Percentiles rank a stretch among this genome's conserved stretches.
phyloP scores from a whole-genome alignment of 2,329 filamentous ascomycete species.

The Fusarium devonianum region DNA sequence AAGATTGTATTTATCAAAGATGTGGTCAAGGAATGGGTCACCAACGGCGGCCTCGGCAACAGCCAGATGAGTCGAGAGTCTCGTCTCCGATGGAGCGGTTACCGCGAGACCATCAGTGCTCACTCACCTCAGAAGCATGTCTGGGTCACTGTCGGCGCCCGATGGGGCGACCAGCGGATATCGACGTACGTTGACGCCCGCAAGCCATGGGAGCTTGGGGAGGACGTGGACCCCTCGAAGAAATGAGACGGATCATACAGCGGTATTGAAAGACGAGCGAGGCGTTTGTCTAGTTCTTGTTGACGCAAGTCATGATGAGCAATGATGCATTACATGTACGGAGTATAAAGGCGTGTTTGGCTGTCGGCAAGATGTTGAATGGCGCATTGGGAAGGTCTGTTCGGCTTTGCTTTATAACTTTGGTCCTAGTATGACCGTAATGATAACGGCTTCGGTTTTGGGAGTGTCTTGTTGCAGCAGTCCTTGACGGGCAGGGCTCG shows the following conservation, averaged over 20 bases:
- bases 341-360: slow-evolving; percentile 29
- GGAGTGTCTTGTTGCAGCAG: too few species aligned
- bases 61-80: slow-evolving; percentile 63
- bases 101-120: slow-evolving; percentile 61
- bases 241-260: slow-evolving; percentile 34
- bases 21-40: slow-evolving; percentile 75
- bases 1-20: slow-evolving; percentile 77
- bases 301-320: slow-evolving; percentile 37
- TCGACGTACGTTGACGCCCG: slow-evolving; percentile 64
- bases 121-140: slow-evolving; percentile 67
- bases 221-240: slow-evolving; percentile 56
- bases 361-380: slow-evolving; percentile 32
- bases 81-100: slow-evolving; percentile 65
- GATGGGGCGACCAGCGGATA: slow-evolving; percentile 64
- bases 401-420: slow-evolving; percentile 12
- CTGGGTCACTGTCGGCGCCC: slow-evolving; percentile 72
- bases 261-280: slow-evolving; percentile 27
- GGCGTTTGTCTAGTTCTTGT: slow-evolving; percentile 37
- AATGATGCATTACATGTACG: slow-evolving; percentile 40
- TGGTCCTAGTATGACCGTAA: slow-evolving; percentile 16
- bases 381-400: slow-evolving; percentile 26
- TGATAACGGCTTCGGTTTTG: slow-evolving; percentile 13
- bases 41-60: slow-evolving; percentile 73
- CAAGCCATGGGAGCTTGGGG: slow-evolving; percentile 60
- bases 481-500: too few species aligned